Conservation (phyloP, 2,329 filamentous ascomycete genomes). For the Phialocephala sp. region DNA sequence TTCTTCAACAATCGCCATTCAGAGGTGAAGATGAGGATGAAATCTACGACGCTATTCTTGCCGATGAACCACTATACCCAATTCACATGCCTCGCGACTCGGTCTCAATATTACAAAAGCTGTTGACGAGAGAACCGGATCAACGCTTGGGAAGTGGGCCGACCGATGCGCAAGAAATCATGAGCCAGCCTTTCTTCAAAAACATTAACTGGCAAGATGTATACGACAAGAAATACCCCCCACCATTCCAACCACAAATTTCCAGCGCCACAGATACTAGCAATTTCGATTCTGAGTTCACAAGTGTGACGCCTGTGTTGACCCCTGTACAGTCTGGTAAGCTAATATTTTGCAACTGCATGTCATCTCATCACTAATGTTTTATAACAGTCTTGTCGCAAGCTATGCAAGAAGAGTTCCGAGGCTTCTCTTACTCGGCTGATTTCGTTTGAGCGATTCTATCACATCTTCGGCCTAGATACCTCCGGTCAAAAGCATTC, state of each 20-base stretch:
- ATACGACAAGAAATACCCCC: slow-evolving; percentile 89
- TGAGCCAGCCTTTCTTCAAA: slow-evolving; percentile 98
- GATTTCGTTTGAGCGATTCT: slow-evolving; percentile 39
- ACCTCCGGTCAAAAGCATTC: slow-evolving; percentile 24
- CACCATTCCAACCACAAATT: slow-evolving; percentile 89
- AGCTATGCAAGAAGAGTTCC: slow-evolving; percentile 99
- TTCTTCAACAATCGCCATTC: slow-evolving; percentile 98
- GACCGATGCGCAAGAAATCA: slow-evolving; percentile 97
- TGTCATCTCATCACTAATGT: slow-evolving; percentile 15
- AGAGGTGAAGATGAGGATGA: slow-evolving; percentile 98
- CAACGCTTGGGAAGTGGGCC: slow-evolving; percentile 90
- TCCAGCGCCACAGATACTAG: slow-evolving; percentile 96
- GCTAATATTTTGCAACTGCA: slow-evolving; percentile 45
- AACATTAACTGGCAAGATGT: slow-evolving; percentile 99
- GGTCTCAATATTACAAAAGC: slow-evolving; percentile 96
- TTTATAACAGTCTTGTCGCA: slow-evolving; percentile 79
- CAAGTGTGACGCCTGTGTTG: slow-evolving; percentile 94
- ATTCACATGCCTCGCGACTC: slow-evolving; percentile 99
- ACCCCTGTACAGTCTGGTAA: slow-evolving; percentile 97
- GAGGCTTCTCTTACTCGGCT: slow-evolving; percentile 85
- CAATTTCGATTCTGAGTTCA: slow-evolving; percentile 99
- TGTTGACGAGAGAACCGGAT: slow-evolving; percentile 93
- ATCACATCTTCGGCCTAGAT: slow-evolving; percentile 6
- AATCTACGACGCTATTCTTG: slow-evolving; percentile 98
- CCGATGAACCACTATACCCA: slow-evolving; percentile 95